Base-by-base conservation (phyloP, 345 rosid genomes). In the Hibiscus mutabilis region DNA sequence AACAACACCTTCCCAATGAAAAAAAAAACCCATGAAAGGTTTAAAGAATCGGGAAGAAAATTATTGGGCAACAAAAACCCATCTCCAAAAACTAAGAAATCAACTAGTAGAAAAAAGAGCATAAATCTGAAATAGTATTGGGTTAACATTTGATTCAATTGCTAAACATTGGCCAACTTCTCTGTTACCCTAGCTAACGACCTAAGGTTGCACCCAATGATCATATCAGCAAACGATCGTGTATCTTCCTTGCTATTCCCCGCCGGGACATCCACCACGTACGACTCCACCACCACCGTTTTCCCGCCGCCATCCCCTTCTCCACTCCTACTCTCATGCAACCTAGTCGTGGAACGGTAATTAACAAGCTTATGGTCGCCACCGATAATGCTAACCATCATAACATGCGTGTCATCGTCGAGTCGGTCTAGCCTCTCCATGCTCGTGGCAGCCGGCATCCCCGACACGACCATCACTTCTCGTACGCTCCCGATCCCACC, bases 331-430 rank as follows among this genome's bases (percentile, higher is more conserved):
- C 74, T 76, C 59, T 79, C 83, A 37, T 78, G 82, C 55, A 83
- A 77, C n/a, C 78, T 80, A 1, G 76, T 84, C 0, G 80, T 87
- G 5, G 93, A 88, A 33, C 75, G 79, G 75, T 83, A 85, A 71
- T 90, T 87, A 2, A 33, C 68, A n/a, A 92, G 89, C 69, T 87
- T 80, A 68, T 85, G 88, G 69, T 90, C 89, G 10, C 95, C 98
- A 1, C 88, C 90, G 8, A 87, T 79, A 14, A 88, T 77, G 72
- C 89, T 88, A 64, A 87, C 79, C 40, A 78, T 79, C 85, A 84
- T 74, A 3, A 86, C 82, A 52, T 91, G 86, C 11, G 60, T 52
- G 24, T 93, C 86, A 37, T 93, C 89, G 24, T 91, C 86, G 35
- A 93, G 88, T 73, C 76, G 60, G 14, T 90, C 98, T 1, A 86